A percentile compares a stretch with the other conserved stretches of the same genome.
phyloP scores from a whole-genome alignment of 768 basidiomycete species.

The Pleurotus salmoneostramineus region DNA sequence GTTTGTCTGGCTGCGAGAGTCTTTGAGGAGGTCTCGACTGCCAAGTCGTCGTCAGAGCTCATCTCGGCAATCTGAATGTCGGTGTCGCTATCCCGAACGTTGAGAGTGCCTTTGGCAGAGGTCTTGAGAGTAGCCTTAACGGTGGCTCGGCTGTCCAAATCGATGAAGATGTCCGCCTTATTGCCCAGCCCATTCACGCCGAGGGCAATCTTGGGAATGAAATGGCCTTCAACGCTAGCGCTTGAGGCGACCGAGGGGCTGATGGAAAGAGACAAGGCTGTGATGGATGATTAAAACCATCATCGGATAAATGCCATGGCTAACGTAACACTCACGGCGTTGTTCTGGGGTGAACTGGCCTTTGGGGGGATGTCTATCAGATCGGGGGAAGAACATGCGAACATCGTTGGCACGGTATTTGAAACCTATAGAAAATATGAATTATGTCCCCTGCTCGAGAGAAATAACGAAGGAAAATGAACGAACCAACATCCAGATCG shows the following conservation, averaged over 20 bases:
- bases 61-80: background rate
- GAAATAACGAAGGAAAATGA: background rate
- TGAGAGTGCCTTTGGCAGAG: slow-evolving; percentile 7
- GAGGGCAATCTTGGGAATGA: slow-evolving; percentile 24
- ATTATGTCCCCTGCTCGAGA: background rate
- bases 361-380: slow-evolving; percentile 15
- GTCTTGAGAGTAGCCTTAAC: slow-evolving; percentile 18
- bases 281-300: background rate
- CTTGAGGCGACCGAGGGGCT: slow-evolving; percentile 23
- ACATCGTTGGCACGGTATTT: slow-evolving; percentile 25
- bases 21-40: background rate
- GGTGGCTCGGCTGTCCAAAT: slow-evolving; percentile 23
- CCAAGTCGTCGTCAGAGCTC: background rate
- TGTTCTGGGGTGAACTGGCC: slow-evolving; percentile 21
- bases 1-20: background rate
- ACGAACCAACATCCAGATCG: slow-evolving; percentile 20
- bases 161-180: slow-evolving; percentile 13
- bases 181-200: background rate
- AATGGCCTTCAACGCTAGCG: slow-evolving; percentile 25
- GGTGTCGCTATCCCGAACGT: background rate
- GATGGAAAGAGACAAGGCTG: slow-evolving; percentile 27
- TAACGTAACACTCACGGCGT: slow-evolving; percentile 23
- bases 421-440: slow-evolving; percentile 12
- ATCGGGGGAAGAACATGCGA: slow-evolving; percentile 33
- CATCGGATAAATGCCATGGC: background rate